Evolutionary conservation across 352 stramenopile genomes (phyloP).

Genomic region (Globisporangium barbulae): DNA sequence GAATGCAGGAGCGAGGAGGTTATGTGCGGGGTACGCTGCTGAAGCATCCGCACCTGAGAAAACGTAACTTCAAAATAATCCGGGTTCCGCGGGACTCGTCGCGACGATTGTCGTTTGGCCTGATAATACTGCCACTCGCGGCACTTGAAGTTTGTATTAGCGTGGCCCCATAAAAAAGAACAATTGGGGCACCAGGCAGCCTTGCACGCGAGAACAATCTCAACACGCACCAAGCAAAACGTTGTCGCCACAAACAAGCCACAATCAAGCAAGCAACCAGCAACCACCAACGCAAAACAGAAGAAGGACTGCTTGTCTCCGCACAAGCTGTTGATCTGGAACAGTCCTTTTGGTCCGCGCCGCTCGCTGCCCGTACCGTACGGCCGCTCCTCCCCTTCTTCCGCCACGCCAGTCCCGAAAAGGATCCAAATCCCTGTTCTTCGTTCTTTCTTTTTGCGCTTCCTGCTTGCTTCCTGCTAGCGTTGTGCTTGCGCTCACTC

Average conservation of each 20-base stretch:
- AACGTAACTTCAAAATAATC: neutral
- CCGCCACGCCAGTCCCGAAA: neutral
- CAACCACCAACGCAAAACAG: neutral
- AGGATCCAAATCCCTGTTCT: neutral
- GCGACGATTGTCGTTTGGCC: neutral
- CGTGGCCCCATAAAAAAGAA: neutral
- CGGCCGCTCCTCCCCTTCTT: neutral
- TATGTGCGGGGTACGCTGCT: no score
- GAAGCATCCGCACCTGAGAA: neutral
- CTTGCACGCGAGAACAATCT: neutral
- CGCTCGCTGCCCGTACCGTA: neutral
- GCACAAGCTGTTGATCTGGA: neutral
- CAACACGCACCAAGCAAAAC: constrained; percentile 2
- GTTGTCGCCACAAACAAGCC: neutral
- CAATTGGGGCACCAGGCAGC: neutral
- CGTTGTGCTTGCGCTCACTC: neutral
- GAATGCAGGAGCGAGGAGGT: no score
- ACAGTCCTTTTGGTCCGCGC: neutral
- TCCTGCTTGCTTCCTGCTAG: no score
- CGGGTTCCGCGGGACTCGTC: neutral
- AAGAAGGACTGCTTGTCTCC: neutral
- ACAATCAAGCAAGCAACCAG: neutral
- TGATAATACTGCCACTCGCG: neutral
- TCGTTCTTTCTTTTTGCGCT: constrained; percentile 1
- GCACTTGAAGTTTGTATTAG: neutral